Base-by-base conservation (phyloP, 352 stramenopile species). In the Pythium grandisporangium region DNA sequence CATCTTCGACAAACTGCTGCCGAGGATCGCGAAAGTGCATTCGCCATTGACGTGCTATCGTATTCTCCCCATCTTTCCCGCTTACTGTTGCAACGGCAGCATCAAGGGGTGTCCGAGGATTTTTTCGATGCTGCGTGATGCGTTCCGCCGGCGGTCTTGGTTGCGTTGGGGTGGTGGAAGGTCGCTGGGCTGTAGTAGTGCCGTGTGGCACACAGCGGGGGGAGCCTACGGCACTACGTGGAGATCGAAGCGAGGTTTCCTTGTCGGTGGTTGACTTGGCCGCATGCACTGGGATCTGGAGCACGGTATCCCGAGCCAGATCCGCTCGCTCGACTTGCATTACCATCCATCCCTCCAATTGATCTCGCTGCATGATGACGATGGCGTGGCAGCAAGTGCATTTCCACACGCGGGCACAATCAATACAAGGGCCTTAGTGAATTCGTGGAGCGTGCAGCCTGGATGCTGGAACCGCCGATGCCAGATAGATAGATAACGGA, bases 321-420 rank as follows among this genome's bases (percentile, higher is more conserved):
- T 82, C 64, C 19, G 75, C 63, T 42, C 81, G 61, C 45, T 73
- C 70, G 40, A 89, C 77, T 52, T 88, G 71, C 55, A 58, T 45
- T 24, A 85, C 70, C 66, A 89, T 86, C 63, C 72, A 86, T 71
- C 72, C 68, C 53, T 86, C 75, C 35, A 89, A 42, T 2, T 72
- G 63, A 27, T 80, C 62, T 29, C 60, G 68, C 56, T 89, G 72
- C 75, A 89, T 86, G 27, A 14, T 45, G 10, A n/a, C n/a, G n/a
- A n/a, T n/a, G n/a, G n/a, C n/a, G n/a, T n/a, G n/a, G n/a, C n/a
- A n/a, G n/a, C n/a, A n/a, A n/a, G n/a, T n/a, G n/a, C n/a, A n/a
- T n/a, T n/a, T n/a, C n/a, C n/a, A n/a, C n/a, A n/a, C n/a, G n/a
- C n/a, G n/a, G n/a, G n/a, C n/a, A n/a, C n/a, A n/a, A n/a, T n/a